phyloP scores from a whole-genome alignment of 352 stramenopile genomes.

The Elongisporangium senticosum region DNA sequence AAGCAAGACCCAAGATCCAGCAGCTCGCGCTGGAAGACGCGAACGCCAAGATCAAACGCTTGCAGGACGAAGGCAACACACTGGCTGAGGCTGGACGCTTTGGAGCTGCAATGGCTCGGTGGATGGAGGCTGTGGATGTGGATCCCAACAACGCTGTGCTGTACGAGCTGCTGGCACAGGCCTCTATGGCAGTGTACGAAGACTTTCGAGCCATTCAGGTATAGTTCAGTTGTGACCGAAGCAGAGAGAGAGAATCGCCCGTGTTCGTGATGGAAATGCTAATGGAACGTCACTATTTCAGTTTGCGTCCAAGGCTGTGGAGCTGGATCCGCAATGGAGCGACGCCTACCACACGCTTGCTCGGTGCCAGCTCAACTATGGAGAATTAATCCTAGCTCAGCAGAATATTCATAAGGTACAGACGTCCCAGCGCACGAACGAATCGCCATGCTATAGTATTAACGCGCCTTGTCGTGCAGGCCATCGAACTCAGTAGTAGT shows the following conservation, averaged over 20 bases:
- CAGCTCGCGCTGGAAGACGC: slow-evolving; percentile 48
- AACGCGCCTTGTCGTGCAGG: slow-evolving; percentile 17
- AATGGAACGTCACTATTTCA: slow-evolving; percentile 4
- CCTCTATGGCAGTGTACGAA: slow-evolving; percentile 56
- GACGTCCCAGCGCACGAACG: background rate
- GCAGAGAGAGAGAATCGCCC: no score
- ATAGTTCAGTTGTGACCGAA: background rate
- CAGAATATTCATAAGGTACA: slow-evolving; percentile 42
- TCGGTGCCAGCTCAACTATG: slow-evolving; percentile 73
- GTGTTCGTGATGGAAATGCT: background rate
- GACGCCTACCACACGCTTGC: slow-evolving; percentile 68
- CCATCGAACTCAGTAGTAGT: slow-evolving; percentile 33
- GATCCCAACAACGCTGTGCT: slow-evolving; percentile 41
- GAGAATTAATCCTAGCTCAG: slow-evolving; percentile 60
- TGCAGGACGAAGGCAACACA: slow-evolving; percentile 74
- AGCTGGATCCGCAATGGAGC: slow-evolving; percentile 51
- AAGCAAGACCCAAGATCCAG: slow-evolving; percentile 8
- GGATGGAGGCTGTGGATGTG: slow-evolving; percentile 47
- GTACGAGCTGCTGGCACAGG: slow-evolving; percentile 70
- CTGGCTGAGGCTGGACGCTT: slow-evolving; percentile 65
- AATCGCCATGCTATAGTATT: background rate
- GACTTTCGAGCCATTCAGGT: slow-evolving; percentile 73
- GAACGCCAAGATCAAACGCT: slow-evolving; percentile 39
- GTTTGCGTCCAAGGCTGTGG: slow-evolving; percentile 48
- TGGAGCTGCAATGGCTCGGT: slow-evolving; percentile 56